Evolutionary conservation across 257 asterid species (phyloP), one percentile per base, ranked within the genome.

Genomic region (Solanum bukasovii): DNA sequence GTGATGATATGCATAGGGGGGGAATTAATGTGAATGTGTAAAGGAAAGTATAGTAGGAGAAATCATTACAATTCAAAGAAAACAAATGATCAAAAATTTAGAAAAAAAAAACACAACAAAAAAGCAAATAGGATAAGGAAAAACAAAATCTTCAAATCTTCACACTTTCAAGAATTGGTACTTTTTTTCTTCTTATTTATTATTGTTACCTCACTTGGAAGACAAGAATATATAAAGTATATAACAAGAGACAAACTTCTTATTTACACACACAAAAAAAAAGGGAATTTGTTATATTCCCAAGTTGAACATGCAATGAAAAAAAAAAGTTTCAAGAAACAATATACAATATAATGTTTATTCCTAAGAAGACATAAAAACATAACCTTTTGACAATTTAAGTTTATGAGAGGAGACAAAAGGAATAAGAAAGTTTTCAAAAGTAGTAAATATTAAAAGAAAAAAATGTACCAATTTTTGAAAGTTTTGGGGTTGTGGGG

Each of bases 111-210:
- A 14, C 68, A 75, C 4, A 87, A 29, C 59, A 87, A 44, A 18
- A n/a, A 40, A 73, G 78, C 68, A 72, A 79, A 68, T 65, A 82
- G 68, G n/a, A 65, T 79, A 88, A 73, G 85, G 84, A 70, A 4
- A 20, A 20, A 56, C 1, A 65, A 87, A 84, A 89, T 85, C 91
- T 87, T 91, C 92, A 90, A 88, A 85, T 87, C 82, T 71, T 89
- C 94, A 93, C 92, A 93, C 93, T 93, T 91, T 90, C 88, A 89
- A 95, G 70, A 82, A 91, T 88, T 91, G 91, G 93, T 92, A 73
- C 91, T 93, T 91, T 92, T 92, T 21, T 4, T 14, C 61, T 67
- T 68, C 37, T 27, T 25, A 63, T 63, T 65, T 31, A 1, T 35
- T 87, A 89, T 56, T 84, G 89, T 91, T 92, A 87, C 94, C 91